Percentiles rank a stretch among this genome's conserved stretches.
phyloP scores from a whole-genome alignment of 768 basidiomycete genomes.

The Calocybe gangraenosa region DNA sequence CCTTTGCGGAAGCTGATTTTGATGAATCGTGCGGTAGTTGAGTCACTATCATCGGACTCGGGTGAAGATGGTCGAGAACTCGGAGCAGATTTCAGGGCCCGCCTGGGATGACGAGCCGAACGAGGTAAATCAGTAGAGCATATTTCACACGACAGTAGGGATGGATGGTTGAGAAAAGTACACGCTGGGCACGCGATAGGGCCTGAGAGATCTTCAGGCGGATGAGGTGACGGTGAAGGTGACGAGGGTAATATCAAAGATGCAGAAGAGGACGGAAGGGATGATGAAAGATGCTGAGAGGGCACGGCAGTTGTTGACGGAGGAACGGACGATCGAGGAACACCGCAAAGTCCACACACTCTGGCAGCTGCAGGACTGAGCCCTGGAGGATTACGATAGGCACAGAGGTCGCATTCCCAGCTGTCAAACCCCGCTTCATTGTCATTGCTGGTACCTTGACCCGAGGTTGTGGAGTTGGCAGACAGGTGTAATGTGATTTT shows the following conservation, averaged over 20 bases:
- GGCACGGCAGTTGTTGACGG: constrained; percentile 20
- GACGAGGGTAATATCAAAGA: constrained; percentile 30
- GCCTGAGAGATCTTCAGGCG: constrained; percentile 22
- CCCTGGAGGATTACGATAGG: constrained; percentile 74
- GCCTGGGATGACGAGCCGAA: constrained; percentile 12
- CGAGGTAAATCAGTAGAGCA: constrained; percentile 69
- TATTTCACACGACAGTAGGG: constrained; percentile 75
- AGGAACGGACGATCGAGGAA: constrained; percentile 47
- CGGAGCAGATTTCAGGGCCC: constrained; percentile 55
- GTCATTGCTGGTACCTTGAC: constrained; percentile 19
- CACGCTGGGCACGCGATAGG: constrained; percentile 76
- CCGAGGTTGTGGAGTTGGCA: constrained; percentile 19
- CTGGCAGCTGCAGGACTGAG: constrained; percentile 62
- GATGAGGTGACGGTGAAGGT: constrained; percentile 19
- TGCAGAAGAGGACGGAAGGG: constrained; percentile 36
- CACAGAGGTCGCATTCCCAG: constrained; percentile 92
- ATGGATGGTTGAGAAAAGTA: constrained; percentile 88
- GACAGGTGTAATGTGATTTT: constrained; percentile 81
- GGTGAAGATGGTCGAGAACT: constrained; percentile 61
- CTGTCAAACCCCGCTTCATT: constrained; percentile 38
- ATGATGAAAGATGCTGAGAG: constrained; percentile 29
- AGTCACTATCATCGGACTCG: constrained; percentile 32
- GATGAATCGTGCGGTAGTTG: constrained; percentile 44
- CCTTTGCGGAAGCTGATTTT: constrained; percentile 90
- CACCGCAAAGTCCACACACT: constrained; percentile 82